Evolutionary conservation across 2,329 filamentous ascomycete species (phyloP), one percentile per base, ranked within the genome.

Genomic region (Tolypocladium ovalisporum): DNA sequence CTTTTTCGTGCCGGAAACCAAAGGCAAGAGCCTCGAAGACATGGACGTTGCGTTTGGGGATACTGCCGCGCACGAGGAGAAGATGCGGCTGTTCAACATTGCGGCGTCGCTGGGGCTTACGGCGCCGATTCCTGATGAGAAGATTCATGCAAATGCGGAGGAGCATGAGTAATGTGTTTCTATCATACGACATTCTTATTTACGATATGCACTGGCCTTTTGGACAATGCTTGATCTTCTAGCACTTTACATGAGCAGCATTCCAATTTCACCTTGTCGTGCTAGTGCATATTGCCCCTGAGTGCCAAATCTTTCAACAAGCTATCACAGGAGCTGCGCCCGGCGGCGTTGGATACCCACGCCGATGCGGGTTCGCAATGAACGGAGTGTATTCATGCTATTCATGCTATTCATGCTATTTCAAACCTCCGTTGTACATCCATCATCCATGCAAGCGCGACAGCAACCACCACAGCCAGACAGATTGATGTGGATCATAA

Each of bases 1-100:
- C 59, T 76, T 82, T 61, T 76, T 80, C 54, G 77, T 85, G 0
- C 82, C 82, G 0, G 83, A 86, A 65, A 86, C 83, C 0, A 76
- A 74, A 53, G 80, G 80, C 22, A 73, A 69, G 61, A 81, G 74
- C 0, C 70, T 84, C 0, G 81, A 83, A 63, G 77, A 83, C 55
- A 83, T 84, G 79, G 80, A 82, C 60, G 62, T 64, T 1, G 68
- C 76, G 0, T 78, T 76, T 64, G 73, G 73, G 1, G 73, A 75
- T 52, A 68, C 66, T 8, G 68, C 66, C 0, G 71, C 69, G 3
- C 64, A 70, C 22, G 68, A 72, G 59, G 72, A 74, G 62, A 71
- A 68, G 61, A 51, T 58, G 36, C 62, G 66, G 44, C 29, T 68
- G 55, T 60, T 62, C 12, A 56, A 58, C 10, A 67, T 67, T 57